These are phyloP conservation scores for Brassica balearica DNA, from an alignment of 441 rosid species.

Conservation along the genomic window DNA sequence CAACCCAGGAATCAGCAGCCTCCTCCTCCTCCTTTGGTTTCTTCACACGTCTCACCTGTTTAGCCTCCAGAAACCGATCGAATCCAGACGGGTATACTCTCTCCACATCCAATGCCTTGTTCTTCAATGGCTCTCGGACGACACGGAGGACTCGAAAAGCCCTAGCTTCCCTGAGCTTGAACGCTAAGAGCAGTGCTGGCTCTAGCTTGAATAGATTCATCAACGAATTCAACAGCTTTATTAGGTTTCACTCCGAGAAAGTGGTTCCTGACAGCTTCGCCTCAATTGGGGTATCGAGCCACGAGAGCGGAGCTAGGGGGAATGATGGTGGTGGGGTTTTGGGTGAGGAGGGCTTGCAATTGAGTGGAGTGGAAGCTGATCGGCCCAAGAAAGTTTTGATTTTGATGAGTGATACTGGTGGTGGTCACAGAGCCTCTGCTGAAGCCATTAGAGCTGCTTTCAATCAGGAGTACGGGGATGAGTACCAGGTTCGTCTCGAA, in stretches of 20 bases:
- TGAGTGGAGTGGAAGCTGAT: constrained; percentile 55
- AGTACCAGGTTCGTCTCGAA: constrained; percentile 65
- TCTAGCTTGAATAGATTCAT: constrained; percentile 51
- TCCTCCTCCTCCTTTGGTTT: constrained; percentile 58
- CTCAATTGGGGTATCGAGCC: constrained; percentile 60
- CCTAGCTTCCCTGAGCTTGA: constrained; percentile 61
- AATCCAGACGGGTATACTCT: constrained; percentile 37
- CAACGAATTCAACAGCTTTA: constrained; percentile 67
- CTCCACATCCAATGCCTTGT: constrained; percentile 60
- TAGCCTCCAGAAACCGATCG: constrained; percentile 50
- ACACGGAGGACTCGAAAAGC: constrained; percentile 46
- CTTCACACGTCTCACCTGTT: constrained; percentile 54
- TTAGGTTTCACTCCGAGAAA: constrained; percentile 75
- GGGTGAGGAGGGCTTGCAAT: constrained; percentile 63
- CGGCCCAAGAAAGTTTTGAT: constrained; percentile 80
- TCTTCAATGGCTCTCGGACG: constrained; percentile 46
- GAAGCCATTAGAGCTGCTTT: constrained; percentile 94
- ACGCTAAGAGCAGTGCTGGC: constrained; percentile 46
- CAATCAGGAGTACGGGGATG: constrained; percentile 76
- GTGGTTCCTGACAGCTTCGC: constrained; percentile 86
- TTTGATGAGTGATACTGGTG: constrained; percentile 98
- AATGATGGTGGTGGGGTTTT: constrained; percentile 55
- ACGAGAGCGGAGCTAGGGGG: constrained; percentile 53
- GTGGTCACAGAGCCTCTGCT: constrained; percentile 96
- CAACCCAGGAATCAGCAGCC: constrained; percentile 59